Evolutionary conservation across 345 rosid genomes (phyloP).

Genomic region (Sapria himalayana): DNA sequence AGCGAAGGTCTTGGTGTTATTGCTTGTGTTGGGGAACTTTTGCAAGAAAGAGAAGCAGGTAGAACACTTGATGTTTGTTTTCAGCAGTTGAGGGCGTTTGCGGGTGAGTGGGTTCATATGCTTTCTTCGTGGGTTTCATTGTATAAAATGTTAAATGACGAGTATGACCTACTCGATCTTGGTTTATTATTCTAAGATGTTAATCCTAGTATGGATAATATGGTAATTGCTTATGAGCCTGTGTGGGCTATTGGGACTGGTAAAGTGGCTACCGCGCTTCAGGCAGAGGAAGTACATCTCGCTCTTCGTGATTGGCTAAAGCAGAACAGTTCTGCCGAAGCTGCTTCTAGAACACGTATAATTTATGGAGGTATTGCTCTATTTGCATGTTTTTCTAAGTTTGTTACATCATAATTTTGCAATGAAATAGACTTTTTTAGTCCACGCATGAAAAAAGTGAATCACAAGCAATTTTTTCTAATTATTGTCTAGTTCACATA

Average conservation of each 20-base stretch:
- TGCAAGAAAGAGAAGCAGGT: conserved; percentile 89
- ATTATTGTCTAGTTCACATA: too few relatives aligned
- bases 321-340: conserved; percentile 68
- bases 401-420: too few relatives aligned
- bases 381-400: neutral
- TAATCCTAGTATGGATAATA: conserved; percentile 71
- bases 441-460: too few relatives aligned
- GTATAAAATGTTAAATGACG: neutral
- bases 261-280: conserved; percentile 81
- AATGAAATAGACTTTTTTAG: too few relatives aligned
- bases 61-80: conserved; percentile 91
- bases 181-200: conserved; percentile 29
- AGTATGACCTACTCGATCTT: neutral
- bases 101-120: too few relatives aligned
- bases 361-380: conserved; percentile 69
- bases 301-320: conserved; percentile 89
- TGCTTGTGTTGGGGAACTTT: conserved; percentile 79
- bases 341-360: conserved; percentile 77
- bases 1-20: conserved; percentile 76
- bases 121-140: conserved; percentile 8
- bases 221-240: conserved; percentile 92
- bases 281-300: conserved; percentile 90
- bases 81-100: conserved; percentile 68
- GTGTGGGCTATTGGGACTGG: conserved; percentile 99
- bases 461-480: too few relatives aligned